Conservation (phyloP, 345 rosid species). For the Citrus australasica region DNA sequence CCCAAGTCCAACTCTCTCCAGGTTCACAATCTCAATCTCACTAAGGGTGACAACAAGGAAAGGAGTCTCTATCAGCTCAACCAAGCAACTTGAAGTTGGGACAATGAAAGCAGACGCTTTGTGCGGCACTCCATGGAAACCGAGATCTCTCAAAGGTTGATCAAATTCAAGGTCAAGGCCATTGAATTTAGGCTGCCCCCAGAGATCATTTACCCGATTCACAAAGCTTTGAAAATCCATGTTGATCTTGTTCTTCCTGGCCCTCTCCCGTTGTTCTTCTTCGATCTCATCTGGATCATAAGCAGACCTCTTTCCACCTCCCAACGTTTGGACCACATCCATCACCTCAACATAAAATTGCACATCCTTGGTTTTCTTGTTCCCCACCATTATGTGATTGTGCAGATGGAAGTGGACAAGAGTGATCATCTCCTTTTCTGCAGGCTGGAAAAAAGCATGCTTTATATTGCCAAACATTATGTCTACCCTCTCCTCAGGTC, state of each 20-base stretch:
- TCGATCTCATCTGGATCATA: slow-evolving; percentile 97
- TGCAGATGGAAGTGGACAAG: slow-evolving; percentile 83
- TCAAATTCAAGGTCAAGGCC: slow-evolving; percentile 92
- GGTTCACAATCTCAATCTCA: slow-evolving; percentile 95
- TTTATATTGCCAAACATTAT: slow-evolving; percentile 80
- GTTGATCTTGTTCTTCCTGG: slow-evolving; percentile 79
- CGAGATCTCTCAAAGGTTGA: slow-evolving; percentile 90
- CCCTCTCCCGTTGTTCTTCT: slow-evolving; percentile 90
- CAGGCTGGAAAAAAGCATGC: slow-evolving; percentile 93
- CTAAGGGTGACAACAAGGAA: slow-evolving; percentile 75
- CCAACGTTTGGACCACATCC: slow-evolving; percentile 85
- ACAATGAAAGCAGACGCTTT: slow-evolving; percentile 78
- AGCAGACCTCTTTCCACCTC: slow-evolving; percentile 88
- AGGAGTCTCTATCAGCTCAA: slow-evolving; percentile 81
- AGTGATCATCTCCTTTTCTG: slow-evolving; percentile 92
- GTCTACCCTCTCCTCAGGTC: slow-evolving; percentile 83
- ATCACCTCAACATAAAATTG: slow-evolving; percentile 93
- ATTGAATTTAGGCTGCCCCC: slow-evolving; percentile 82
- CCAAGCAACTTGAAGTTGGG: slow-evolving; percentile 87
- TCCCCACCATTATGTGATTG: slow-evolving; percentile 97
- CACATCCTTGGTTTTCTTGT: slow-evolving; percentile 88
- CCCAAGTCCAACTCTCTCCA: slow-evolving; percentile 93
- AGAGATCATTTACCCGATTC: slow-evolving; percentile 74
- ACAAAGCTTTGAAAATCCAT: slow-evolving; percentile 84
- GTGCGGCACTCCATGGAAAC: slow-evolving; percentile 91